Base-by-base conservation (phyloP, 495 filamentous ascomycete genomes). In the Trichocladium antarcticum region DNA sequence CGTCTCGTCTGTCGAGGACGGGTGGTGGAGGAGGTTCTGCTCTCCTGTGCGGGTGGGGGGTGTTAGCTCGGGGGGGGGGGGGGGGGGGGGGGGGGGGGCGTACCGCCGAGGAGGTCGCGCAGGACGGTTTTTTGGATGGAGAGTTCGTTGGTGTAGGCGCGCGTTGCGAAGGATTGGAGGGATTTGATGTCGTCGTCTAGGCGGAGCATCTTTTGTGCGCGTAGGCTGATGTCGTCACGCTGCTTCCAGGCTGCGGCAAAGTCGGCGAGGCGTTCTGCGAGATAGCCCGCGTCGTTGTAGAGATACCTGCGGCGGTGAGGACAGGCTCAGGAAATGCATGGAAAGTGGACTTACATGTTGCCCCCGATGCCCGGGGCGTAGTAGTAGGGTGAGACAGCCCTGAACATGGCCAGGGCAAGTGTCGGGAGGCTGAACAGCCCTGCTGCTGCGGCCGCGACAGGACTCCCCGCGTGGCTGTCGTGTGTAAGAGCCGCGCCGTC, bases 281-380 rank as follows among this genome's bases (percentile, higher is more conserved):
- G 74, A 56, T 87, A 89, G 21, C 77, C 69, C 41, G 84, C 79
- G 61, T 99, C 92, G 57, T 99, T 97, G 64, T 97, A 99, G 37
- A 95, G 74, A 54, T 83, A 87, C 76, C 78, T 80, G 16, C 27
- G 9, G 19, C 9, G 12, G 32, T 53, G 27, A 38, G 40, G 1
- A n/a, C 21, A 3, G 22, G 2, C 17, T n/a, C n/a, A n/a, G n/a
- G n/a, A n/a, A n/a, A n/a, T 37, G 17, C 4, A 11, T 1, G 15
- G 3, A 16, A 43, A 24, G 10, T 14, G 12, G 5, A 49, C 71
- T 56, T 66, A 75, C 85, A 95, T 92, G 57, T 84, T 86, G 5
- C 87, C 87, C 21, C 81, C 77, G 16, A 68, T 64, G 32, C 81
- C 71, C 17, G 74, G 55, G 0, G 73, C 63, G 65, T 99, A 99